These are phyloP conservation scores for Fusarium sp. DNA, from an alignment of 2,329 filamentous ascomycete genomes.

Conservation along the genomic window DNA sequence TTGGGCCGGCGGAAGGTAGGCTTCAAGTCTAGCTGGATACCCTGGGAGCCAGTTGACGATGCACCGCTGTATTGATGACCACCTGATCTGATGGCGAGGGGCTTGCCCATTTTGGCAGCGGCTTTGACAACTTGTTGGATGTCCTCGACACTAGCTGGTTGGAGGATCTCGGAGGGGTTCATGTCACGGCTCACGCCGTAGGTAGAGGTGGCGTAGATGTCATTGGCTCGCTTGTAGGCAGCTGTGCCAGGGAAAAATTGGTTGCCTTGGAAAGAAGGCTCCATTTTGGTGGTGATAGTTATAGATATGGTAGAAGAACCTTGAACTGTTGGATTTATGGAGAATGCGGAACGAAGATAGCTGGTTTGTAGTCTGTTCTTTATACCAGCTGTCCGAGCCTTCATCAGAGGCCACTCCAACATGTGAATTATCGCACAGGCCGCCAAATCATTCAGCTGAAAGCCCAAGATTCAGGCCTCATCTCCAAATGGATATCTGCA, in stretches of 20 bases:
- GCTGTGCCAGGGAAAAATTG: neutral
- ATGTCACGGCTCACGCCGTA: slow-evolving; percentile 53
- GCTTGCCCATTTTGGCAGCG: slow-evolving; percentile 50
- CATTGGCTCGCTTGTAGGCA: neutral
- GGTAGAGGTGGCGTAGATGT: slow-evolving; percentile 53
- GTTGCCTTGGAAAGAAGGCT: neutral
- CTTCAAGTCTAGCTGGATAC: slow-evolving; percentile 57
- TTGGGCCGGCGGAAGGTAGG: slow-evolving; percentile 45
- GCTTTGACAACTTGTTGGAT: slow-evolving; percentile 51
- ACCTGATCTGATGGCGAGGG: slow-evolving; percentile 56
- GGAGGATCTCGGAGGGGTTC: slow-evolving; percentile 54
- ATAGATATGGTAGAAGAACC: too few relatives aligned
- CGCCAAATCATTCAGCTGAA: neutral
- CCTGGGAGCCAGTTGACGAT: slow-evolving; percentile 53
- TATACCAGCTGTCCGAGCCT: neutral
- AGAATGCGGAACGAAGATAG: rapidly evolving
- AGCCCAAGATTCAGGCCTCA: rapidly evolving
- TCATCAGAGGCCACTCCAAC: neutral
- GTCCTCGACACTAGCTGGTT: slow-evolving; percentile 53
- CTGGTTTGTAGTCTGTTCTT: neutral
- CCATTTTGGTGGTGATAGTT: neutral
- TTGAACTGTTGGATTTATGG: neutral
- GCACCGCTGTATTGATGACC: slow-evolving; percentile 61
- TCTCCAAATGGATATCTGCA: neutral
- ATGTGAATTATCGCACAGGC: neutral